Evolutionary conservation across 768 basidiomycete species (phyloP).

Genomic region (Favolaschia claudopus): DNA sequence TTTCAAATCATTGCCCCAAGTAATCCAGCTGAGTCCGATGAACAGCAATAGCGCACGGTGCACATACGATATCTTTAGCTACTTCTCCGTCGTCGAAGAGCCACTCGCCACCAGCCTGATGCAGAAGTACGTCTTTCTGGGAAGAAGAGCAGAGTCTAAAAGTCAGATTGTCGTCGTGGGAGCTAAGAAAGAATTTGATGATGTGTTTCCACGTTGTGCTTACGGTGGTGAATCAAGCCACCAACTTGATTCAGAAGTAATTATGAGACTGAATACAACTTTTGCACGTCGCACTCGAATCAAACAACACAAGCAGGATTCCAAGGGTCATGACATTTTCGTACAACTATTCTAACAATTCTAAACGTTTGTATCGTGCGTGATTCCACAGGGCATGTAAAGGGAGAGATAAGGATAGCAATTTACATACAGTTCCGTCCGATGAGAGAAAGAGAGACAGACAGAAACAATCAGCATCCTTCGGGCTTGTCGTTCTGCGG

Average conservation of each 20-base stretch:
- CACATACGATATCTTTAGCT: too few species aligned
- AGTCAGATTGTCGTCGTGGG: constrained; percentile 5
- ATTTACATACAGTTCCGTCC: constrained; percentile 17
- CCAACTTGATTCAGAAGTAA: too few species aligned
- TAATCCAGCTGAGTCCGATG: too few species aligned
- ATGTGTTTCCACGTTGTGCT: constrained; percentile 3
- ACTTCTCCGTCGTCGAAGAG: too few species aligned
- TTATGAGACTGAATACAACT: too few species aligned
- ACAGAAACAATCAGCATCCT: constrained; percentile 52
- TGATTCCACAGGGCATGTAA: constrained; percentile 4
- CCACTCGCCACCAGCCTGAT: background rate
- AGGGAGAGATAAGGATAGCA: constrained; percentile 27
- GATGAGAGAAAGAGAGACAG: constrained; percentile 9
- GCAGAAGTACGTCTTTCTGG: constrained; percentile 10
- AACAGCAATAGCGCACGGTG: too few species aligned
- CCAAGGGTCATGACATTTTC: constrained; percentile 19
- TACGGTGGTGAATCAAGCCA: background rate
- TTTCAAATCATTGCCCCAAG: too few species aligned
- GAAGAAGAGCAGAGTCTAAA: background rate
- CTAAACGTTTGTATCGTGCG: constrained; percentile 6
- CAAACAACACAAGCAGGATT: background rate
- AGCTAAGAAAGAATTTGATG: constrained; percentile 3
- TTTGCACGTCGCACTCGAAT: too few species aligned
- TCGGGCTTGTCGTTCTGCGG: constrained; percentile 58
- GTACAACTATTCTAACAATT: constrained; percentile 17